phyloP scores from a whole-genome alignment of 139 green algal species.

The Tetradesmus obliquus region DNA sequence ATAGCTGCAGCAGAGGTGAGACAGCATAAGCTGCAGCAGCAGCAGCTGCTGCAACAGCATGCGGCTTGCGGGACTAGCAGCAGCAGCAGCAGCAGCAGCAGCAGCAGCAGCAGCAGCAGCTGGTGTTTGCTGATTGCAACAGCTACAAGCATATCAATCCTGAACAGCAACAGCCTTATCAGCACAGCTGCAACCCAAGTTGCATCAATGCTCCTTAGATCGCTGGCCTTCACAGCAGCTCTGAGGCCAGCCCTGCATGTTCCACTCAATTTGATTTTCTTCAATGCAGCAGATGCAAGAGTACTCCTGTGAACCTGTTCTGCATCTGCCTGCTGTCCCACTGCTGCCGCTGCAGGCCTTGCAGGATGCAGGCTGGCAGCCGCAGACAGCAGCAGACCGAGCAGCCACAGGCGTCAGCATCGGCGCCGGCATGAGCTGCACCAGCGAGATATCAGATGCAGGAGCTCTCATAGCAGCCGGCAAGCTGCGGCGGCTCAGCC shows the following conservation, averaged over 20 bases:
- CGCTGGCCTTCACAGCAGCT: too few relatives aligned
- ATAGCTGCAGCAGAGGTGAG: slow-evolving; percentile 67
- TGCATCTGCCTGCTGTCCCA: not conserved
- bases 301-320: too few relatives aligned
- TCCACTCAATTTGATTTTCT: too few relatives aligned
- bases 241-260: too few relatives aligned
- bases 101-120: too few relatives aligned
- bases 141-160: too few relatives aligned
- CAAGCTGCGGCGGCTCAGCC: slow-evolving; percentile 77
- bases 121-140: too few relatives aligned
- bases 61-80: not conserved
- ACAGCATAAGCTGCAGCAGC: not conserved
- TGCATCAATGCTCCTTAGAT: too few relatives aligned
- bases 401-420: slow-evolving; percentile 84
- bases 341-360: slow-evolving; percentile 27
- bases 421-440: slow-evolving; percentile 91
- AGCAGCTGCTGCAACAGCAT: not conserved
- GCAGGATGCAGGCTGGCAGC: slow-evolving; percentile 30
- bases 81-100: not conserved
- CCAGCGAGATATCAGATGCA: slow-evolving; percentile 81
- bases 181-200: too few relatives aligned
- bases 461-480: slow-evolving; percentile 67
- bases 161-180: too few relatives aligned
- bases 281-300: too few relatives aligned
- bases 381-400: slow-evolving; percentile 37